Percentiles rank a stretch among this genome's conserved stretches.
These are phyloP conservation scores for Botrytis medusae DNA, from an alignment of 2,329 filamentous ascomycete species.

Conservation along the genomic window DNA sequence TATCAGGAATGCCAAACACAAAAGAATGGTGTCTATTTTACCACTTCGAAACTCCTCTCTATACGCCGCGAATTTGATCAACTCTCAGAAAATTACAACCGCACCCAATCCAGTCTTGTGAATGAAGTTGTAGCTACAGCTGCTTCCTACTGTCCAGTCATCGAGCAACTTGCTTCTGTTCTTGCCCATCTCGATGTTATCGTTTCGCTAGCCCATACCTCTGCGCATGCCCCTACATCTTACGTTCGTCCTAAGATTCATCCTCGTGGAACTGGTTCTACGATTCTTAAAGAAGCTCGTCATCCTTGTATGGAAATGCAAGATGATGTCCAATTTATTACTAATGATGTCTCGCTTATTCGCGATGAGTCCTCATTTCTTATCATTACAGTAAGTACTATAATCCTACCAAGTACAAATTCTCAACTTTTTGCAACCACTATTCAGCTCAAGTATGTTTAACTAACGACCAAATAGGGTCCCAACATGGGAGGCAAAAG, in stretches of 20 bases:
- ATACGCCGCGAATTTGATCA: constrained; percentile 91
- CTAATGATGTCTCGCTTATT: constrained; percentile 84
- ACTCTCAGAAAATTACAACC: constrained; percentile 89
- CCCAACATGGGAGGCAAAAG: constrained; percentile 99
- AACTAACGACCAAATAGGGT: constrained; percentile 46
- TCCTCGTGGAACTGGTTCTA: constrained; percentile 81
- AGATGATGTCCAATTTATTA: constrained; percentile 97
- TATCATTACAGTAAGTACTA: constrained; percentile 20
- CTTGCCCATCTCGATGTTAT: constrained; percentile 95
- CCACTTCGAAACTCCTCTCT: constrained; percentile 75
- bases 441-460: too few species aligned
- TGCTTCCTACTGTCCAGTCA: constrained; percentile 88
- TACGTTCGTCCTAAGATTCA: constrained; percentile 93
- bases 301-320: constrained; percentile 99
- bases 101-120: constrained; percentile 87
- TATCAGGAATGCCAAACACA: constrained; percentile 97
- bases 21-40: constrained; percentile 99
- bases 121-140: constrained; percentile 91
- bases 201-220: constrained; percentile 87
- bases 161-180: constrained; percentile 84
- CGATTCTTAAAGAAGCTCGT: constrained; percentile 85
- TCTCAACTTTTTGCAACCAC: too few species aligned
- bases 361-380: constrained; percentile 83
- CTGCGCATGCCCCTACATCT: constrained; percentile 86
- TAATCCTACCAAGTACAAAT: not conserved